Evolutionary conservation across 139 green algal species (phyloP).

Genomic region (Tetradesmus lagerheimii): DNA sequence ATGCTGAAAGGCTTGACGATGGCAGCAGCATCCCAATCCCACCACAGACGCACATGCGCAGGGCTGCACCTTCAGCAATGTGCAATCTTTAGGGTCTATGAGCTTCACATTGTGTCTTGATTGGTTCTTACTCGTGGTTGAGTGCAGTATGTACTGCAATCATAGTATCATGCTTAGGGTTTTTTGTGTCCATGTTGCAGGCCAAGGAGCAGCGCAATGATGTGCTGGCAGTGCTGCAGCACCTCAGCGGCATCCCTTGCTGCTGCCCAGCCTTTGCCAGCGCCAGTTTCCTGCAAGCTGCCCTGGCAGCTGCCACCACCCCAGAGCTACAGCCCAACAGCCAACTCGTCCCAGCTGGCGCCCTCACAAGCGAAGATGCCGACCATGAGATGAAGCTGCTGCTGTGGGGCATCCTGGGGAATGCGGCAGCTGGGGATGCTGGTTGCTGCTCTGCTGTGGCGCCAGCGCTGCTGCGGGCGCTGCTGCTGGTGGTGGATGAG

Average conservation of each 20-base stretch:
- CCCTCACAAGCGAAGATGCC: slow-evolving; percentile 47
- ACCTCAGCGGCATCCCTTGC: slow-evolving; percentile 39
- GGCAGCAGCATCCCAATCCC: too few relatives aligned
- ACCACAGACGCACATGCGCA: too few relatives aligned
- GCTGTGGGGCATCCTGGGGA: slow-evolving; percentile 46
- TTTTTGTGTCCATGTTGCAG: slow-evolving; percentile 34
- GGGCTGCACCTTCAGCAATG: too few relatives aligned
- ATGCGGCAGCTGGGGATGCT: slow-evolving; percentile 1
- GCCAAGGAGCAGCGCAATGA: slow-evolving; percentile 72
- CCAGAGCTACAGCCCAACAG: slow-evolving; percentile 53
- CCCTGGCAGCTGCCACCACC: slow-evolving; percentile 51
- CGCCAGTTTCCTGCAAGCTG: slow-evolving; percentile 36
- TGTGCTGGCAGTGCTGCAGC: slow-evolving; percentile 52
- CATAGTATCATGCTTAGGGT: too few relatives aligned
- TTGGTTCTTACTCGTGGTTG: too few relatives aligned
- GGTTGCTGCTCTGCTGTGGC: not conserved
- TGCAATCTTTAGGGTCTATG: too few relatives aligned
- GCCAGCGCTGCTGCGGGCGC: not conserved
- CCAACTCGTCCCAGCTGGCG: slow-evolving; percentile 38
- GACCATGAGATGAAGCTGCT: slow-evolving; percentile 68
- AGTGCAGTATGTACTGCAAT: too few relatives aligned
- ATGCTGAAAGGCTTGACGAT: too few relatives aligned
- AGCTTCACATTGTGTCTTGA: too few relatives aligned
- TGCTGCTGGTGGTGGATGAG: slow-evolving; percentile 7
- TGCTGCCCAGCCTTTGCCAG: slow-evolving; percentile 30